Conservation (phyloP, 805 yeast species). For the Teunomyces stri region DNA sequence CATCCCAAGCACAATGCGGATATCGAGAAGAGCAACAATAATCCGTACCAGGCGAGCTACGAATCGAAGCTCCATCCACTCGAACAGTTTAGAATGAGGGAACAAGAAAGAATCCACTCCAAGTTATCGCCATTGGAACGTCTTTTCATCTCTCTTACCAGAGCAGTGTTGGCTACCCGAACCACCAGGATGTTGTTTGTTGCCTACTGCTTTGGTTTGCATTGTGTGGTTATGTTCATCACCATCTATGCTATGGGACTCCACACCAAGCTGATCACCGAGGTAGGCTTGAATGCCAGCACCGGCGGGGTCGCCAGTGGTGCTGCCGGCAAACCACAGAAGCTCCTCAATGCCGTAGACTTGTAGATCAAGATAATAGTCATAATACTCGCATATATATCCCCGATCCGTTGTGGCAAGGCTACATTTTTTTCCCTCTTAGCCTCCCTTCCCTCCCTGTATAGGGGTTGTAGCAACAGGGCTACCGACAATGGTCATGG, state of each 20-base stretch:
- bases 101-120: conserved; percentile 70
- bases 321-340: conserved; percentile 8
- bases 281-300: conserved; percentile 38
- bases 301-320: conserved; percentile 39
- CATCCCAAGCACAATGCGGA: conserved; percentile 39
- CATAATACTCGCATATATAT: neutral
- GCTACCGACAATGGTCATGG: too few species aligned
- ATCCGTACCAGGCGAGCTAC: conserved; percentile 55
- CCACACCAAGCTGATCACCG: conserved; percentile 46
- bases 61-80: conserved; percentile 81
- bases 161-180: conserved; percentile 72
- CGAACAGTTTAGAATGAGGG: conserved; percentile 75
- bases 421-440: neutral
- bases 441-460: too few species aligned
- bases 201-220: conserved; percentile 71
- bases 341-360: conserved; percentile 1
- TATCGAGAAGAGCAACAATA: conserved; percentile 47
- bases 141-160: conserved; percentile 67
- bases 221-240: conserved; percentile 66
- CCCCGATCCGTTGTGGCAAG: neutral
- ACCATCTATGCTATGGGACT: conserved; percentile 53
- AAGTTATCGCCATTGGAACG: conserved; percentile 76
- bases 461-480: too few species aligned
- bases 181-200: conserved; percentile 71
- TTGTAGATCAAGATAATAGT: neutral